phyloP scores from a whole-genome alignment of 805 yeast genomes.

The Candida koratica region DNA sequence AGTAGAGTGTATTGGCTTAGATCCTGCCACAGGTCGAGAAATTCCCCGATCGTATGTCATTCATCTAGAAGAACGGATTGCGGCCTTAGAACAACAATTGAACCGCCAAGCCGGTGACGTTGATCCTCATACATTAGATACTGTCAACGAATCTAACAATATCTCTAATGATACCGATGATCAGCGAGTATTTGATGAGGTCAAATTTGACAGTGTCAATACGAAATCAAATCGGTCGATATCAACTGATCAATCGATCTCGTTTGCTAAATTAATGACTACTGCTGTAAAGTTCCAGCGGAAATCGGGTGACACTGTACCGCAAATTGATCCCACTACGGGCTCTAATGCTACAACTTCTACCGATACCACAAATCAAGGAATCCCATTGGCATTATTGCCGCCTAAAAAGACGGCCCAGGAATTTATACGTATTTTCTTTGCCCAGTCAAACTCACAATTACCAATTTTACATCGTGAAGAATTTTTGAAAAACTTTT shows the following conservation, averaged over 20 bases:
- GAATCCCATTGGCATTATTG: constrained; percentile 43
- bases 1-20: constrained; percentile 76
- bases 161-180: neutral
- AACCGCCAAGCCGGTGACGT: constrained; percentile 40
- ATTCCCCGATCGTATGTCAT: constrained; percentile 77
- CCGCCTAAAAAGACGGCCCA: constrained; percentile 74
- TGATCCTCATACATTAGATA: too few relatives aligned
- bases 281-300: constrained; percentile 65
- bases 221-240: constrained; percentile 4
- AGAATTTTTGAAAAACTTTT: constrained; percentile 59
- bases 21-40: constrained; percentile 84
- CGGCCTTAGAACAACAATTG: constrained; percentile 51
- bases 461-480: constrained; percentile 82
- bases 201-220: constrained; percentile 13
- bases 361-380: constrained; percentile 5
- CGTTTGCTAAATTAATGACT: constrained; percentile 72
- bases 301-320: constrained; percentile 8
- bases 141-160: neutral
- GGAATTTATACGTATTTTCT: constrained; percentile 57
- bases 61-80: constrained; percentile 64
- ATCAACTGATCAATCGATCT: constrained; percentile 31
- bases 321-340: neutral
- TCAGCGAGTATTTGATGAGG: constrained; percentile 9
- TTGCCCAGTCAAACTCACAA: constrained; percentile 79
- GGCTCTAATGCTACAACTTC: constrained; percentile 3